Percentiles rank a stretch among this genome's conserved stretches.
phyloP scores from a whole-genome alignment of 2,329 filamentous ascomycete species.

The Penicillium sp. region DNA sequence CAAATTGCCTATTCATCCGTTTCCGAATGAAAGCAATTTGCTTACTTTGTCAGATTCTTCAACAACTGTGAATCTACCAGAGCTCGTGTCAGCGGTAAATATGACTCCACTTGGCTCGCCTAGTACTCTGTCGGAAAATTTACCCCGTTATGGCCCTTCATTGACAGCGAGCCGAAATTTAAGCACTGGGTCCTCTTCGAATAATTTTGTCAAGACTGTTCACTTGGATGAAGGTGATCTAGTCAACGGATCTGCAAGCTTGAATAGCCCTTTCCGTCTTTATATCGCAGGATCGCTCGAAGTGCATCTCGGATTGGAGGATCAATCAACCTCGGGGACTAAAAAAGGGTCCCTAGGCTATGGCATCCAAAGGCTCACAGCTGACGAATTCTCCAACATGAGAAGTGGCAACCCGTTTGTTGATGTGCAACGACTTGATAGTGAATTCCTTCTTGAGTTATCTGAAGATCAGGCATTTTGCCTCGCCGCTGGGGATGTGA shows the following conservation, averaged over 20 bases:
- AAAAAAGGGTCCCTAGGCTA: not conserved
- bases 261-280: not conserved
- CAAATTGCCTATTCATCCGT: too few species aligned
- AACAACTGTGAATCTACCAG: too few species aligned
- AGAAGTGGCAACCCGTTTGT: not conserved
- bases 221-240: not conserved
- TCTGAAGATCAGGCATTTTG: conserved; percentile 1
- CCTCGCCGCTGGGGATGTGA: conserved; percentile 2
- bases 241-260: not conserved
- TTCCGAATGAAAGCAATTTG: too few species aligned
- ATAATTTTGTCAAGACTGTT: not conserved
- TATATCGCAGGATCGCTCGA: not conserved
- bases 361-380: not conserved
- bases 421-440: conserved; percentile 1
- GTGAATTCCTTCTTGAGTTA: not conserved
- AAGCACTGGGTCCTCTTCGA: not conserved
- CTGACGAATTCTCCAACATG: not conserved
- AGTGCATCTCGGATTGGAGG: not conserved
- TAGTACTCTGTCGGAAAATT: not conserved
- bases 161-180: not conserved
- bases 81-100: not conserved
- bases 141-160: not conserved
- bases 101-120: not conserved
- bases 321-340: not conserved
- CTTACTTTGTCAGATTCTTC: too few species aligned